Conservation (phyloP, 805 yeast species). For the Candida coquimbonensis region DNA sequence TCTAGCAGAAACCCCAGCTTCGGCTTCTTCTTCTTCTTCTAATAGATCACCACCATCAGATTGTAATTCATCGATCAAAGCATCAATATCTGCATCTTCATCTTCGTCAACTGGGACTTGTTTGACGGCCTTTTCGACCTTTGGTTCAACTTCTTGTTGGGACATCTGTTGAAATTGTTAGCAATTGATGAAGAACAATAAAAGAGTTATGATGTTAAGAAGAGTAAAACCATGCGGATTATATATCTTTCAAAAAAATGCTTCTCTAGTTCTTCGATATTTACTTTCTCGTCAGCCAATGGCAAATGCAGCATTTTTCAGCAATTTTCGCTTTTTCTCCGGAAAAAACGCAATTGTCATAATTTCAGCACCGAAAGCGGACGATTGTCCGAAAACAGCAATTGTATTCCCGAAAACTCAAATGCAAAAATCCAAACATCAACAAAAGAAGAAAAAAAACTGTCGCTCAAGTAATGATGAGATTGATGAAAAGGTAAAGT, state of each 20-base stretch:
- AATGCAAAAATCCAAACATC: not conserved
- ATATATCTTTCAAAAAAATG: not conserved
- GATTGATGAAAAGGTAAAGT: no score
- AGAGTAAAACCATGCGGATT: not conserved
- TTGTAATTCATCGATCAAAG: constrained; percentile 73
- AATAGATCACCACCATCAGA: constrained; percentile 45
- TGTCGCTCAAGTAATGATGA: not conserved
- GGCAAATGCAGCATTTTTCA: constrained; percentile 1
- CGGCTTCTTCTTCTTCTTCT: constrained; percentile 39
- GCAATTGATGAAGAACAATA: not conserved
- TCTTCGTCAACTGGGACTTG: constrained; percentile 43
- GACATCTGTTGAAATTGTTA: constrained; percentile 15
- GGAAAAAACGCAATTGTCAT: constrained; percentile 2
- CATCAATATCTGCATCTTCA: constrained; percentile 65
- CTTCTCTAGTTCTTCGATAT: not conserved
- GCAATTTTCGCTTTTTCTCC: not conserved
- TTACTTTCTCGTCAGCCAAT: constrained; percentile 1
- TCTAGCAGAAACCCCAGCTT: constrained; percentile 54
- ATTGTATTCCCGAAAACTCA: no score
- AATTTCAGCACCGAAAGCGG: not conserved
- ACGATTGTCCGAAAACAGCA: not conserved
- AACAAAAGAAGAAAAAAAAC: not conserved
- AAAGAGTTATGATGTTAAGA: not conserved
- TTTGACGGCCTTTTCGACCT: constrained; percentile 47
- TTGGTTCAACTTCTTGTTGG: constrained; percentile 34